Evolutionary conservation across 768 basidiomycete genomes (phyloP).

Genomic region (Boletus fagicola): DNA sequence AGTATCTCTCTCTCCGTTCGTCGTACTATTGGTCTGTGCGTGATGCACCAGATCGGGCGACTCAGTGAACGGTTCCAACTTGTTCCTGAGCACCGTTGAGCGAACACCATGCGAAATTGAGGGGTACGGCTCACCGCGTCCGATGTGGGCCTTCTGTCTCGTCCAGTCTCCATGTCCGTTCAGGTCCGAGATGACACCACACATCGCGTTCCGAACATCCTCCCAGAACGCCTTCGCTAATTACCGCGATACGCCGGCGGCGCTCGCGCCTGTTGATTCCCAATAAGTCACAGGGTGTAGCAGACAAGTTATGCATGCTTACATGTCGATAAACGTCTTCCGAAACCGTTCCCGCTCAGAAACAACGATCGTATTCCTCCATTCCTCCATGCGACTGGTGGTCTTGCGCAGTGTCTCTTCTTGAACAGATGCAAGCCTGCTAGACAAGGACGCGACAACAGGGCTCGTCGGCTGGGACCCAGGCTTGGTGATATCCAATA

Average conservation of each 20-base stretch:
- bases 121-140: conserved; percentile 54
- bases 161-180: conserved; percentile 72
- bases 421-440: conserved; percentile 23
- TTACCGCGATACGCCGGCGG: conserved; percentile 60
- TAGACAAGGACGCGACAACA: background rate
- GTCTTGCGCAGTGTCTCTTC: conserved; percentile 55
- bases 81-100: conserved; percentile 51
- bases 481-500: conserved; percentile 55
- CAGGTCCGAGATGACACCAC: conserved; percentile 61
- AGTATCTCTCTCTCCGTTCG: conserved; percentile 37
- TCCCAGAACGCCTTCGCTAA: conserved; percentile 60
- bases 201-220: conserved; percentile 77
- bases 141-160: conserved; percentile 91
- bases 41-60: conserved; percentile 36
- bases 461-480: conserved; percentile 8
- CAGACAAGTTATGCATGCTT: background rate
- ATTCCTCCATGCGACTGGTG: conserved; percentile 61
- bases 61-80: conserved; percentile 64
- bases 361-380: conserved; percentile 64
- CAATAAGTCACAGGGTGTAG: background rate
- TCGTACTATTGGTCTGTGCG: conserved; percentile 33
- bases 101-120: background rate
- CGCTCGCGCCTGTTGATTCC: conserved; percentile 61
- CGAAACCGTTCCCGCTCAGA: conserved; percentile 73
- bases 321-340: conserved; percentile 75